Evolutionary conservation across 2,329 filamentous ascomycete species (phyloP), one percentile per base, ranked within the genome.

Genomic region (Fusarium ramigenum): DNA sequence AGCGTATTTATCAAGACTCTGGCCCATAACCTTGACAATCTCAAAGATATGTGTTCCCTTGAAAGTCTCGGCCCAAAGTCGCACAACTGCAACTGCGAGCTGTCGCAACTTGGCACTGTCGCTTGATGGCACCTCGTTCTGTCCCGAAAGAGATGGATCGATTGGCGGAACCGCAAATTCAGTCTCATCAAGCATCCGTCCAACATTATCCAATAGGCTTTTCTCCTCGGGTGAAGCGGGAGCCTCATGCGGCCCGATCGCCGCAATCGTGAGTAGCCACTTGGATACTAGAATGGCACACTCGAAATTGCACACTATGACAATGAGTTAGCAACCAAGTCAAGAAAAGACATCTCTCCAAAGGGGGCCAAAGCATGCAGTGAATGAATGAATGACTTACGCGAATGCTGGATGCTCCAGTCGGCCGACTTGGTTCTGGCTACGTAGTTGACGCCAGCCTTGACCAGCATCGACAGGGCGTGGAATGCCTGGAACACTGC

Each of bases 401-500:
- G 76, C 34, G 88, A 89, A 78, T 90, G 87, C 69, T 90, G 88
- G 76, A 91, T 90, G 75, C 88, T 90, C 89, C 89, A 90, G 77
- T 90, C 87, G 2, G 87, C 82, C 4, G 88, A 89, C 79, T 90
- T 90, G 9, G 88, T 88, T 70, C 87, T 85, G 46, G 89, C 88
- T 53, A 91, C 88, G 73, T 90, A 91, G 73, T 89, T 90, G 25
- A 91, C 88, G 1, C 89, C 89, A 19, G 86, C 84, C 78, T 91
- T 91, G 66, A 92, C 89, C 30, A 91, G 83, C 83, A 92, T 90
- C 7, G 90, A 91, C 40, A 93, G 82, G 1, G 91, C 91, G 77
- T 93, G 91, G 34, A 91, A 89, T 3, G 90, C 89, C 75, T 93
- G 91, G 34, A 92, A 86, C 0, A 93, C 87, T 2, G 91, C 91